Evolutionary conservation across 228 moss, liverwort and hornwort species (phyloP).

Genomic region (Sphagnum fallax): DNA sequence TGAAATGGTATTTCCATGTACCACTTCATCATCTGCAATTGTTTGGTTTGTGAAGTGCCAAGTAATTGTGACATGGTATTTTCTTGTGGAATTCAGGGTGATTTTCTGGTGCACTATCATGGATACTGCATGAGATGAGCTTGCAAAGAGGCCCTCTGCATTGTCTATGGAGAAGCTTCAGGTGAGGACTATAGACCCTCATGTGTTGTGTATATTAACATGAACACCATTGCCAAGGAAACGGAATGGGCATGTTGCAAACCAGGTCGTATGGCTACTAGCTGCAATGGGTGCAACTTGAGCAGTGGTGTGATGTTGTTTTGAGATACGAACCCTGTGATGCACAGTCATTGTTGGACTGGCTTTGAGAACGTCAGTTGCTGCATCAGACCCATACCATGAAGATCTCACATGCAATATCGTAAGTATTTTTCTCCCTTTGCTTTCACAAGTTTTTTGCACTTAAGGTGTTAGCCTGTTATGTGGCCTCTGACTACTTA

Average conservation of each 20-base stretch:
- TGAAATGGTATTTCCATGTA: background rate
- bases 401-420: conserved; percentile 91
- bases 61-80: background rate
- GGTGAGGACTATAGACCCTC: conserved; percentile 11
- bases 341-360: conserved; percentile 83
- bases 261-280: background rate
- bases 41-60: background rate
- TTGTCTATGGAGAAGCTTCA: conserved; percentile 87
- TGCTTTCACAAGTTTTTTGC: background rate
- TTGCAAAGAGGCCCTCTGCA: conserved; percentile 68
- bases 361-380: conserved; percentile 87
- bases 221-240: background rate
- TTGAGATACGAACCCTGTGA: background rate
- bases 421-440: conserved; percentile 21
- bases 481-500: conserved; percentile 1
- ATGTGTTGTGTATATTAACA: background rate
- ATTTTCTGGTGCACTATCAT: conserved; percentile 93
- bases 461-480: background rate
- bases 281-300: background rate
- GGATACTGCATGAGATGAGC: conserved; percentile 93
- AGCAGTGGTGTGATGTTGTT: too few relatives aligned
- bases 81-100: conserved; percentile 43
- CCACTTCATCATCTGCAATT: background rate
- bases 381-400: conserved; percentile 90
- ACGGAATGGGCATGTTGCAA: background rate